Conservation (phyloP, 495 filamentous ascomycete species). For the Podospora didyma region DNA sequence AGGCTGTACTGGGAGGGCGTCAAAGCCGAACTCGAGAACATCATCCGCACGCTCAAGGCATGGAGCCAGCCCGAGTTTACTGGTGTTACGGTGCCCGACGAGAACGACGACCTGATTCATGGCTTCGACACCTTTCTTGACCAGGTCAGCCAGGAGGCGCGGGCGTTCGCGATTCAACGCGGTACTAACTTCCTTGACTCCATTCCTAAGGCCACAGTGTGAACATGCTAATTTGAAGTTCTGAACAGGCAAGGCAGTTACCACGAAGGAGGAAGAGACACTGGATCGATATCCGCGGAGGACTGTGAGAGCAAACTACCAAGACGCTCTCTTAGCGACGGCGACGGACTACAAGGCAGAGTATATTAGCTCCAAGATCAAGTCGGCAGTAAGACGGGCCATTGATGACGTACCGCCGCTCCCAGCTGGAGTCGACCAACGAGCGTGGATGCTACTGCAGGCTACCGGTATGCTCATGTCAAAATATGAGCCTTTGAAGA, state of each 20-base stretch:
- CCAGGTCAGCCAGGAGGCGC: conserved; percentile 9
- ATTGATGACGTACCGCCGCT: background rate
- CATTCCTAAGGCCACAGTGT: too few relatives aligned
- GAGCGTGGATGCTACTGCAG: conserved; percentile 3
- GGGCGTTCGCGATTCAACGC: conserved; percentile 2
- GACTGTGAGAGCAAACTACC: background rate
- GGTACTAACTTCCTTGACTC: background rate
- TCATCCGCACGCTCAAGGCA: conserved; percentile 4
- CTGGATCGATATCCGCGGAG: background rate
- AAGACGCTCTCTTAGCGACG: background rate
- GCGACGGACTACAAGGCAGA: background rate
- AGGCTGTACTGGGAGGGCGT: conserved; percentile 10
- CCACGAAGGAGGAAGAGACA: background rate
- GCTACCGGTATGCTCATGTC: background rate
- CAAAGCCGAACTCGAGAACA: conserved; percentile 8
- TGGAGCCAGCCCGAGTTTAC: conserved; percentile 2
- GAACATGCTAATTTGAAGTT: too few relatives aligned
- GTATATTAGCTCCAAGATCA: background rate
- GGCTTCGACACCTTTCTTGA: conserved; percentile 12
- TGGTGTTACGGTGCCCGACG: background rate
- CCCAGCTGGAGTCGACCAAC: background rate
- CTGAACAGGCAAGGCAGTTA: too few relatives aligned
- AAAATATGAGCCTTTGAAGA: background rate
- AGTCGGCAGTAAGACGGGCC: background rate
- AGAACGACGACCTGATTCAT: background rate